Evolutionary conservation across 2,329 filamentous ascomycete species (phyloP), one percentile per base, ranked within the genome.

Genomic region (Penicillium sp.): DNA sequence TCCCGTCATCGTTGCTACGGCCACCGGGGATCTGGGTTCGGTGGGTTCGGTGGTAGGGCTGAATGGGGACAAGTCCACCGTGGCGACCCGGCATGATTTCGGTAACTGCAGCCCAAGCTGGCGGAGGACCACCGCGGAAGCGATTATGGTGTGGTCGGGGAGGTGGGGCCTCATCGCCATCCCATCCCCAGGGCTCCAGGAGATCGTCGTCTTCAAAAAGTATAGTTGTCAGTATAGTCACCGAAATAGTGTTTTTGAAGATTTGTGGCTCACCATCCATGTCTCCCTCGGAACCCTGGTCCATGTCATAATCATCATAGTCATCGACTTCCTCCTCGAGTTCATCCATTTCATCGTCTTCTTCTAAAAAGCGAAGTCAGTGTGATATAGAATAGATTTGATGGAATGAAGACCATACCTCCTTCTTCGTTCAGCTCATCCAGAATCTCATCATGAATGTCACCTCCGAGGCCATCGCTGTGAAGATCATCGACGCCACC

Each of bases 1-100:
- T 76, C 3, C 88, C 89, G 60, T 96, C 90, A 50, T 95, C 88
- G 21, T 78, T 75, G 18, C 74, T 74, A 41, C 78, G 75, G n/a
- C n/a, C n/a, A 36, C 78, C 69, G 20, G 77, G 71, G 10, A 64
- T 54, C 34, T 69, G 62, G 23, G 56, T 63, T 31, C 71, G 63
- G 44, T 72, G 70, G 21, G 71, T 61, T 39, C 71, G 66, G 7
- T 45, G 53, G 45, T 72, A 72, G 11, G 64, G 62, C 26, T 66
- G 67, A 15, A 68, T 67, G 9, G 63, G 60, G 36, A 67, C 56
- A 20, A 63, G 62, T 25, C 60, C 65, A 40, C 50, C 43, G 19
- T 61, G 56, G 43, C 77, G 73, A 52, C 80, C 77, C 27, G 78
- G 75, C 48, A 76, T 72, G 23, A 76, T 72, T 36, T 72, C 73